Conservation (phyloP, 257 asterid genomes). For the Fraxinus americana region DNA sequence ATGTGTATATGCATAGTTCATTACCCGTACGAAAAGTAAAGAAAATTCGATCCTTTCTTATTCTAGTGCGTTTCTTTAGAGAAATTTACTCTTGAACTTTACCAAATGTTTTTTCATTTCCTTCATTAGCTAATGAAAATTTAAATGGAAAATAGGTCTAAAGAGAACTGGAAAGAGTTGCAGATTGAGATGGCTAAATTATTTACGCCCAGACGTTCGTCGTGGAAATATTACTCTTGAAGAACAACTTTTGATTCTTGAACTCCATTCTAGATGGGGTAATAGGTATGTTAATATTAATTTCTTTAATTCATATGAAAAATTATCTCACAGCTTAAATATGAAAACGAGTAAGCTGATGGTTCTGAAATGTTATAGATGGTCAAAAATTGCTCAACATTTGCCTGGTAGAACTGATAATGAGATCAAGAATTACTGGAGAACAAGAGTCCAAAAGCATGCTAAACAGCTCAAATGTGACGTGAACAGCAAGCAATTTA, state of each 20-base stretch:
- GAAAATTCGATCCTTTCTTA: constrained; percentile 13
- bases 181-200: constrained; percentile 64
- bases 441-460: constrained; percentile 82
- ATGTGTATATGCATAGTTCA: not conserved
- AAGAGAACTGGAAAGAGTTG: constrained; percentile 65
- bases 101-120: constrained; percentile 18
- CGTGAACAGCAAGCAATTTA: constrained; percentile 73
- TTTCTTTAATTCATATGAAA: no score
- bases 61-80: not conserved
- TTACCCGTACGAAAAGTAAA: constrained; percentile 28
- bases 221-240: constrained; percentile 63
- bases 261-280: constrained; percentile 70
- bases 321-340: no score
- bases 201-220: constrained; percentile 59
- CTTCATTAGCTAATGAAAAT: not conserved
- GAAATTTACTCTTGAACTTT: constrained; percentile 47
- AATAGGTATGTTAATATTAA: constrained; percentile 37
- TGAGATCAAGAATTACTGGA: constrained; percentile 74
- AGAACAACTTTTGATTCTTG: constrained; percentile 61
- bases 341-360: no score
- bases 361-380: constrained; percentile 24
- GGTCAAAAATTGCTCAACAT: constrained; percentile 69
- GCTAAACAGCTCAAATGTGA: constrained; percentile 86
- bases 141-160: constrained; percentile 34
- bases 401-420: constrained; percentile 63